These are phyloP conservation scores for Ophiostoma quercus DNA, from an alignment of 2,329 filamentous ascomycete species.

Conservation along the genomic window DNA sequence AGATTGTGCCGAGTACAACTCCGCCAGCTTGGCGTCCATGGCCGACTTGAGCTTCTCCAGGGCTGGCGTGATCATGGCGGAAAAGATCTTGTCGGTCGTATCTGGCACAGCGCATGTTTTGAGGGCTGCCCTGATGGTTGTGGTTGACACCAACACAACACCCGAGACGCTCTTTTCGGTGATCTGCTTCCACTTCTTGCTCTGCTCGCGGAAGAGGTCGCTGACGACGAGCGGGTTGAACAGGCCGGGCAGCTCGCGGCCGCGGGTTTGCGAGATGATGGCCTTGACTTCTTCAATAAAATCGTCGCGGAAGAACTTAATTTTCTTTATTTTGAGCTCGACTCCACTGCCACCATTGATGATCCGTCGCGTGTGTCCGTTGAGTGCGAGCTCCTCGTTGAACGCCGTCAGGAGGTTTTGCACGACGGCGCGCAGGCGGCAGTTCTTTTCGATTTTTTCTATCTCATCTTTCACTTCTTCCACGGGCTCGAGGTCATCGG, in stretches of 20 bases:
- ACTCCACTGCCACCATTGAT: not conserved
- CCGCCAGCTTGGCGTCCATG: not conserved
- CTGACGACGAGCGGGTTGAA: not conserved
- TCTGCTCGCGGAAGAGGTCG: not conserved
- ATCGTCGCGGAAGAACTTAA: not conserved
- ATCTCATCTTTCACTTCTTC: not conserved
- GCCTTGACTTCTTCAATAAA: not conserved
- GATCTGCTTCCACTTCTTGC: not conserved
- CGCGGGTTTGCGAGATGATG: not conserved
- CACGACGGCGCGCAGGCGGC: not conserved
- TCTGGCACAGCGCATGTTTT: not conserved
- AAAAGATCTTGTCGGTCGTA: not conserved
- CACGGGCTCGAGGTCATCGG: no score
- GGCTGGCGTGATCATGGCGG: not conserved
- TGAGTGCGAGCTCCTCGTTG: not conserved
- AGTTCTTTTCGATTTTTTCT: not conserved
- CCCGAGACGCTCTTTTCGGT: not conserved
- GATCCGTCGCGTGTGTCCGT: not conserved
- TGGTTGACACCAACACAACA: not conserved
- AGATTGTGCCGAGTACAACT: not conserved
- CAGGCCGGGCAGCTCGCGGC: not conserved
- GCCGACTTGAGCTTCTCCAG: not conserved
- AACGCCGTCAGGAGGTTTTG: not conserved
- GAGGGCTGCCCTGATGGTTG: not conserved
- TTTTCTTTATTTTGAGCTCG: not conserved